A percentile compares a stretch with the other conserved stretches of the same genome.
Evolutionary conservation across 148 eudicot species (phyloP).

Genomic region (Oxyria digyna): DNA sequence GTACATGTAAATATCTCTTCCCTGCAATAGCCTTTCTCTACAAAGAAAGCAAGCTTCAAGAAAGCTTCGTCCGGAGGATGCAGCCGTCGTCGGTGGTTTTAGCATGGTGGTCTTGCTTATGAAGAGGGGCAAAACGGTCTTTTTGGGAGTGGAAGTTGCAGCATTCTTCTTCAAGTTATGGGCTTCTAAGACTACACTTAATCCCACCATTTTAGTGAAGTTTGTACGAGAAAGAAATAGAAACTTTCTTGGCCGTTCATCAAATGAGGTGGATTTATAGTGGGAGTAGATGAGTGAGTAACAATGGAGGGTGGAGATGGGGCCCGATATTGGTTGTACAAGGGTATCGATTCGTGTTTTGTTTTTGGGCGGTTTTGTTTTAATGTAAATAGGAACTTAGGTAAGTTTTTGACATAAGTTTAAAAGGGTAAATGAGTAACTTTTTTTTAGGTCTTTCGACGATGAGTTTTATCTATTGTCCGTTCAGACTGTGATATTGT

Average conservation of each 20-base stretch:
- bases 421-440: no score
- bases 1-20: constrained; percentile 49
- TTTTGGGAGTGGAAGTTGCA: neutral
- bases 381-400: no score
- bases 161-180: constrained; percentile 5
- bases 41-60: constrained; percentile 39
- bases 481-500: no score
- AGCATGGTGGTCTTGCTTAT: constrained; percentile 21
- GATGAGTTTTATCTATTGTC: no score
- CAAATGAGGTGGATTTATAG: neutral
- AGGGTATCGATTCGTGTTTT: neutral
- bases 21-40: constrained; percentile 26
- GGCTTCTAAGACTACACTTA: constrained; percentile 31
- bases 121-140: constrained; percentile 12
- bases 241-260: neutral
- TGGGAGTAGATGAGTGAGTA: neutral
- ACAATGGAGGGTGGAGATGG: neutral
- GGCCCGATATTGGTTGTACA: neutral
- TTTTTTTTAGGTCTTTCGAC: no score
- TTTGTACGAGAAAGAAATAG: neutral
- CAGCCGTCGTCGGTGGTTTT: constrained; percentile 9
- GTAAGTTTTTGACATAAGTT: no score
- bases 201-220: constrained; percentile 29
- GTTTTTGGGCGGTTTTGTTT: no score
- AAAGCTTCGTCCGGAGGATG: constrained; percentile 10